A percentile compares a stretch with the other conserved stretches of the same genome.
These are phyloP conservation scores for Decorospora gaudefroyi DNA, from an alignment of 2,329 filamentous ascomycete genomes.

Conservation along the genomic window DNA sequence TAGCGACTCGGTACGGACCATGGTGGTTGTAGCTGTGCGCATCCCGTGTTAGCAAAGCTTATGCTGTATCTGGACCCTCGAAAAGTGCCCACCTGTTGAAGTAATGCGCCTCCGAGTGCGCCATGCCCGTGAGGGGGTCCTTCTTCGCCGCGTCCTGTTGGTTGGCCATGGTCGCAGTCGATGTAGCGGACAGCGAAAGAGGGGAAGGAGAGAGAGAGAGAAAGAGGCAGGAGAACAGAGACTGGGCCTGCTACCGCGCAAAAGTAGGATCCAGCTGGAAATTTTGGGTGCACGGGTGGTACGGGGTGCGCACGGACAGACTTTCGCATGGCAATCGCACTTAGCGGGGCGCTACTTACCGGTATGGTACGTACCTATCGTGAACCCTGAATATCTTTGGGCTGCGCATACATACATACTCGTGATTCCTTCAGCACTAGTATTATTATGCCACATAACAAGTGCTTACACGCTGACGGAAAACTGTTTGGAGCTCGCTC, in stretches of 20 bases:
- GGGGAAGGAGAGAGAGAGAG: constrained; percentile 4
- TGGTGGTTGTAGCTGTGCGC: constrained; percentile 88
- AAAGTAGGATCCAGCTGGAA: constrained; percentile 32
- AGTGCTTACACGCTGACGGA: too few species aligned
- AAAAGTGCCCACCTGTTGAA: constrained; percentile 79
- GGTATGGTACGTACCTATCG: too few species aligned
- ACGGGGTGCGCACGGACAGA: constrained; percentile 23
- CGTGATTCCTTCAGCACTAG: too few species aligned
- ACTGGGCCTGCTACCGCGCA: constrained; percentile 18
- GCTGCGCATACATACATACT: too few species aligned
- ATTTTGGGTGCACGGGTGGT: constrained; percentile 37
- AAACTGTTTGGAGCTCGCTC: too few species aligned
- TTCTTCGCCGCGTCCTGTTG: constrained; percentile 33
- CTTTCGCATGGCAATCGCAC: constrained; percentile 8
- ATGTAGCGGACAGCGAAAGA: constrained; percentile 2
- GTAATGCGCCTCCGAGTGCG: constrained; percentile 97
- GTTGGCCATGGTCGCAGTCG: constrained; percentile 30
- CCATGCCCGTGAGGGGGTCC: constrained; percentile 66
- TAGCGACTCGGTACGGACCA: constrained; percentile 63
- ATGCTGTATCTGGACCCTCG: constrained; percentile 25
- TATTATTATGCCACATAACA: too few species aligned
- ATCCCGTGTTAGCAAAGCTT: constrained; percentile 46
- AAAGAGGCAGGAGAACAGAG: constrained; percentile 15
- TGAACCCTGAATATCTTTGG: too few species aligned
- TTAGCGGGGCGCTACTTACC: constrained; percentile 17